Conservation (phyloP, 1,284 basidiomycete species). For the Ganoderma lucidum region DNA sequence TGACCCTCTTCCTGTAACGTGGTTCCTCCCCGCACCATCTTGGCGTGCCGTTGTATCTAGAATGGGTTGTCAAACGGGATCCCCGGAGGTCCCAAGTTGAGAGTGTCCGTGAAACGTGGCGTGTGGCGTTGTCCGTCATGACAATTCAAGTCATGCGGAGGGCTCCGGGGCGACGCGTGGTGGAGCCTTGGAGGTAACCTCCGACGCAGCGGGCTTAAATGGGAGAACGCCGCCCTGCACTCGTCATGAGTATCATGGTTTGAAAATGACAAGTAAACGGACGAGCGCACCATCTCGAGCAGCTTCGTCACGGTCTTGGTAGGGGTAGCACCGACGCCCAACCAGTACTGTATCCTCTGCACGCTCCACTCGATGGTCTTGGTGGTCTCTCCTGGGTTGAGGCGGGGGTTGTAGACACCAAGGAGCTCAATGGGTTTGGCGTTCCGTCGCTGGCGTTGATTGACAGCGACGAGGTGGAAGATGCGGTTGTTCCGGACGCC, state of each 20-base stretch:
- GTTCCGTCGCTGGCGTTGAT: conserved; percentile 79
- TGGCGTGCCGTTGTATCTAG: conserved; percentile 9
- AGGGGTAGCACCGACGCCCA: conserved; percentile 85
- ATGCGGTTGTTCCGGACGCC: conserved; percentile 83
- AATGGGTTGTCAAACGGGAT: neutral
- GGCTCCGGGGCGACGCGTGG: neutral
- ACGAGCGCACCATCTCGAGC: conserved; percentile 77
- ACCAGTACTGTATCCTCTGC: conserved; percentile 91
- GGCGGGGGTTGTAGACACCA: conserved; percentile 85
- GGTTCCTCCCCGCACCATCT: neutral
- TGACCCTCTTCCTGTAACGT: neutral
- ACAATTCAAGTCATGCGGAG: conserved; percentile 6
- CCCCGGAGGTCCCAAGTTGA: conserved; percentile 4
- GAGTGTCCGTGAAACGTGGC: neutral
- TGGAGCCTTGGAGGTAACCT: neutral
- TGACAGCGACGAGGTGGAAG: conserved; percentile 90
- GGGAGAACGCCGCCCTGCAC: conserved; percentile 48
- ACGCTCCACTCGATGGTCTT: conserved; percentile 93
- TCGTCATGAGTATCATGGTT: conserved; percentile 27
- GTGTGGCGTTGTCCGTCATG: conserved; percentile 5
- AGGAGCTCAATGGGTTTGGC: conserved; percentile 92
- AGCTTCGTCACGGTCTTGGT: conserved; percentile 81
- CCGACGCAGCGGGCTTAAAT: conserved; percentile 1
- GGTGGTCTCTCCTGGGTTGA: conserved; percentile 53
- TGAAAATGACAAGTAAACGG: neutral